phyloP scores from a whole-genome alignment of 2,329 filamentous ascomycete genomes.

The Pyricularia sp. region DNA sequence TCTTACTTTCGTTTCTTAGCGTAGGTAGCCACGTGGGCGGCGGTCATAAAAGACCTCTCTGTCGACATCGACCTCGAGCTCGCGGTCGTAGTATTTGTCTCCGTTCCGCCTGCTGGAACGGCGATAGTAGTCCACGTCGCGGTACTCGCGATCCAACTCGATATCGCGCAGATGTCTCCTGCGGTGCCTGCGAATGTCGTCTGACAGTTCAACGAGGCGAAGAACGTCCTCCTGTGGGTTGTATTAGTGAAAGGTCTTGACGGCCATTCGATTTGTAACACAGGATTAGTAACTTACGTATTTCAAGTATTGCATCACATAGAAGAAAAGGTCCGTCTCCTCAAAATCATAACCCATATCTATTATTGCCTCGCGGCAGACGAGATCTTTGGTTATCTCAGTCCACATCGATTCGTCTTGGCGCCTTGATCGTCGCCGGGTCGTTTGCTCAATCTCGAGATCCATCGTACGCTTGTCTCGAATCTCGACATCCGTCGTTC shows the following conservation, averaged over 20 bases:
- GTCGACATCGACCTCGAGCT: slow-evolving; percentile 54
- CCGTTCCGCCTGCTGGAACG: slow-evolving; percentile 17
- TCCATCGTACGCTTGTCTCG: slow-evolving; percentile 24
- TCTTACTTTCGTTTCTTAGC: slow-evolving; percentile 8
- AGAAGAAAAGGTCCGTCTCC: slow-evolving; percentile 81
- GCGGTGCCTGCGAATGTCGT: slow-evolving; percentile 60
- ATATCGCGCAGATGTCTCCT: slow-evolving; percentile 38
- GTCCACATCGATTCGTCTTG: slow-evolving; percentile 74
- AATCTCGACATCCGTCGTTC: slow-evolving; percentile 32
- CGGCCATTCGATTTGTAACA: background rate
- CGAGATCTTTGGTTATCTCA: slow-evolving; percentile 88
- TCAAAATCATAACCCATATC: slow-evolving; percentile 76
- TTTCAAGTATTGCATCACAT: slow-evolving; percentile 79
- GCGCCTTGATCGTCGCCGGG: slow-evolving; percentile 25
- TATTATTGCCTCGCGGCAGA: slow-evolving; percentile 76
- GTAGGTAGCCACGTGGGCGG: slow-evolving; percentile 15
- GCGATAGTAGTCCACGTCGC: slow-evolving; percentile 14
- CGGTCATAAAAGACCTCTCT: slow-evolving; percentile 54
- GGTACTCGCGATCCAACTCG: slow-evolving; percentile 43
- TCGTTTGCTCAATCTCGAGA: slow-evolving; percentile 41
- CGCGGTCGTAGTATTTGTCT: slow-evolving; percentile 18
- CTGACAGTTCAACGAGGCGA: slow-evolving; percentile 67
- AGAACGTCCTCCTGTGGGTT: slow-evolving; percentile 65
- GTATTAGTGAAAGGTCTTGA: background rate
- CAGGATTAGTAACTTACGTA: slow-evolving; percentile 50